Base-by-base conservation (phyloP, 169 alveolate species). In the Cryptosporidium sp. region DNA sequence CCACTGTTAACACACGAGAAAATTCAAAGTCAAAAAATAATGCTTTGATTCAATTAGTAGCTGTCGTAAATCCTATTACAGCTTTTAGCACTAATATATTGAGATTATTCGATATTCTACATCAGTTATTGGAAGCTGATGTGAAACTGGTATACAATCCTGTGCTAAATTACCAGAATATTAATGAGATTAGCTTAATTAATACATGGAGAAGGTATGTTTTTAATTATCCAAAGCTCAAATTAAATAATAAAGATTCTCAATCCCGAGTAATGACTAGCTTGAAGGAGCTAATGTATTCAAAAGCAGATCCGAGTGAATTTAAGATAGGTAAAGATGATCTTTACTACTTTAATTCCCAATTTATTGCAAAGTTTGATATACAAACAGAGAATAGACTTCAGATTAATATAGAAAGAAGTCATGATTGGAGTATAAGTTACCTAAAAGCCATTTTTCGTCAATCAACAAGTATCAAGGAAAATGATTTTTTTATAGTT, bases 151-250 rank as follows among this genome's bases (percentile, higher is more conserved):
- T 80, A 2, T 80, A 80, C 31, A 80, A 80, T 48, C 89, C 89
- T 41, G 55, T 43, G 55, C 26, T 65, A 8, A 45, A 23, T 41
- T 80, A 80, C 21, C 26, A 43, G 48, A 65, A 41, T 26, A 43
- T 65, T 31, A 21, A 29, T 5, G 55, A 73, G 4, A 41, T 80
- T 7, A 39, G 9, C 9, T 41, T 80, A 12, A 9, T 26, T 8
- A 37, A 80, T 62, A 61, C 75, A 31, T 80, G 89, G 89, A 39
- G 73, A 31, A 80, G 89, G 51, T 80, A 80, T 31, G 89, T 80
- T 41, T 80, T 80, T 65, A 80, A 80, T 26, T 80, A 80, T 41
- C 89, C 89, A 41, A 59, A 65, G 6, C 52, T 80, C 43, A 26
- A 35, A 14, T n/a, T n/a, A 33, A 35, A 80, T 55, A 31, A 16